These are phyloP conservation scores for Epichloe baconii DNA, from an alignment of 2,329 filamentous ascomycete species.

Conservation along the genomic window DNA sequence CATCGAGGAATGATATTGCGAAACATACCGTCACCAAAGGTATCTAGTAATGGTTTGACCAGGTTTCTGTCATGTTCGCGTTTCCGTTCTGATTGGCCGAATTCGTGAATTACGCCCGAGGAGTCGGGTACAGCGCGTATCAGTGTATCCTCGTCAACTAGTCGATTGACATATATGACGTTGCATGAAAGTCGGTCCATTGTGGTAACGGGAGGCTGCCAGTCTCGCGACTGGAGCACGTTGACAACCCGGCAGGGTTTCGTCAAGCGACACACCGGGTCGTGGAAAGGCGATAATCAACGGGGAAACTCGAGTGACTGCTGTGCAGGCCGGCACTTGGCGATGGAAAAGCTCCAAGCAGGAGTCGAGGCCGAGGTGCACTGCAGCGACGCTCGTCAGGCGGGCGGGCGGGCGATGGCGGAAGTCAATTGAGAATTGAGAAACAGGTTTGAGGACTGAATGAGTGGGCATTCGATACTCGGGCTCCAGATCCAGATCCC, in stretches of 20 bases:
- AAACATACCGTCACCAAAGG: slow-evolving; percentile 39
- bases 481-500: background rate
- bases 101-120: background rate
- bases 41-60: slow-evolving; percentile 35
- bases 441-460: background rate
- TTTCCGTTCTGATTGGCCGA: slow-evolving; percentile 16
- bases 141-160: slow-evolving; percentile 33
- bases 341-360: background rate
- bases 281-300: background rate
- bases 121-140: slow-evolving; percentile 18
- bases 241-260: slow-evolving; percentile 29
- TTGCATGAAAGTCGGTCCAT: slow-evolving; percentile 47
- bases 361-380: background rate
- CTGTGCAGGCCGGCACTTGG: background rate
- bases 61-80: slow-evolving; percentile 31
- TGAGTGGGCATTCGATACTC: background rate
- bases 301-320: background rate
- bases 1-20: background rate
- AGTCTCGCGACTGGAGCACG: slow-evolving; percentile 49
- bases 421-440: background rate
- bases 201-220: slow-evolving; percentile 40
- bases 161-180: slow-evolving; percentile 47
- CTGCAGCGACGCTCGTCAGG: background rate
- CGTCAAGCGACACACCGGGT: slow-evolving; percentile 5
- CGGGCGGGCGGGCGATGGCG: background rate